phyloP scores from a whole-genome alignment of 2,329 filamentous ascomycete genomes.

The Fusarium nanum region DNA sequence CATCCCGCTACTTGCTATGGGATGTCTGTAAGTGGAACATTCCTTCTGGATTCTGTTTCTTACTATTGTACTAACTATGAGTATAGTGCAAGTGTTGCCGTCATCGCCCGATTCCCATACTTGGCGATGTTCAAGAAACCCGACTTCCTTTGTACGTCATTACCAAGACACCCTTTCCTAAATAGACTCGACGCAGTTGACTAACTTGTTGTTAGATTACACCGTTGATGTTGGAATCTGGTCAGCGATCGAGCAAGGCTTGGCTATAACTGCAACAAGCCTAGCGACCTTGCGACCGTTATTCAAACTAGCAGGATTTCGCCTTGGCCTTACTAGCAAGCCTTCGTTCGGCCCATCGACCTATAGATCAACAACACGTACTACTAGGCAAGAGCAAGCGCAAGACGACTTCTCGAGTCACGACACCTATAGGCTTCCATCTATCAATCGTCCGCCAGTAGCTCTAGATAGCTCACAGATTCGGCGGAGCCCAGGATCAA shows the following conservation, averaged over 20 bases:
- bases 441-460: constrained; percentile 1
- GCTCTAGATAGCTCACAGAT: neutral
- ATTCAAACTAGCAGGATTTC: constrained; percentile 40
- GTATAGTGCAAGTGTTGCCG: constrained; percentile 53
- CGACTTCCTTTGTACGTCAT: constrained; percentile 54
- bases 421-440: constrained; percentile 14
- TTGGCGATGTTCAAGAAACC: constrained; percentile 48
- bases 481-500: neutral
- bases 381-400: constrained; percentile 28
- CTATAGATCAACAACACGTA: constrained; percentile 2
- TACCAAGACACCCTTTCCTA: fast-evolving
- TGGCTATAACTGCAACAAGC: constrained; percentile 58
- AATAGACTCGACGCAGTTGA: fast-evolving
- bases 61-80: neutral
- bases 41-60: neutral
- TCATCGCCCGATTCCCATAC: constrained; percentile 53
- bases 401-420: neutral
- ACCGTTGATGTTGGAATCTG: constrained; percentile 57
- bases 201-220: neutral
- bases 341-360: constrained; percentile 9
- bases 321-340: constrained; percentile 21
- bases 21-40: constrained; percentile 55
- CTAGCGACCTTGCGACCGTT: constrained; percentile 58
- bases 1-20: constrained; percentile 64
- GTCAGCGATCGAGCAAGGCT: constrained; percentile 58